Base-by-base conservation (phyloP, 192 early-diverging fungal genomes). In the Umbelopsis ramanniana region DNA sequence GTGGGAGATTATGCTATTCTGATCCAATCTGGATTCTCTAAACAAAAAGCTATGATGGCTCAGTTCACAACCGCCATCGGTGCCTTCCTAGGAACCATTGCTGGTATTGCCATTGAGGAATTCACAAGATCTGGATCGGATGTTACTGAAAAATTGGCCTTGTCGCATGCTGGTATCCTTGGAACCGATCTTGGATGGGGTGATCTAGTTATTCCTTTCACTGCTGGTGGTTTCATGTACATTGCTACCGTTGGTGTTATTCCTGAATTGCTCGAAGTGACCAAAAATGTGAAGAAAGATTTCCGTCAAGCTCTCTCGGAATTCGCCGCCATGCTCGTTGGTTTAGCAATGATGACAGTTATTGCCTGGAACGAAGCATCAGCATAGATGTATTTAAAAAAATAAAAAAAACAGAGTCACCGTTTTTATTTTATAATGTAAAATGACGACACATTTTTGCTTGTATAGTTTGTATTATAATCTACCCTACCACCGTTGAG, bases 1-100 rank as follows among this genome's bases (percentile, higher is more conserved):
- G 89, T 95, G 4, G 93, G 93, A 52, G 94, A 95, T 74, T 95
- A 92, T 88, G 92, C 94, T 15, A 94, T 95, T 53, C 82, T 95
- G 68, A 89, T 93, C 69, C 91, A 93, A 75, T 90, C 89, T 19
- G 93, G 93, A 0, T 92, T 95, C 66, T 89, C 91, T 46, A 86
- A 90, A 10, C 80, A 85, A 63, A 85, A 86, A 67, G 94, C 94
- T 15, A 82, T 93, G 83, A 74, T 89, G 45, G 89, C 92, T 14
- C 92, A 93, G 83, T 94, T 92, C 72, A 86, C 91, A 19, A 92
- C 92, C 9, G 93, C 93, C 0, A 81, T 94, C 50, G 93, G 93
- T 29, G 91, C 93, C 9, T 92, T 93, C 76, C 78, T 92, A 19
- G 93, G 93, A 2, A 93, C 92, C 2, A 71, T 93, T 46, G 89